Conservation (phyloP, 2,329 filamentous ascomycete genomes). For the Xylaria sp. region DNA sequence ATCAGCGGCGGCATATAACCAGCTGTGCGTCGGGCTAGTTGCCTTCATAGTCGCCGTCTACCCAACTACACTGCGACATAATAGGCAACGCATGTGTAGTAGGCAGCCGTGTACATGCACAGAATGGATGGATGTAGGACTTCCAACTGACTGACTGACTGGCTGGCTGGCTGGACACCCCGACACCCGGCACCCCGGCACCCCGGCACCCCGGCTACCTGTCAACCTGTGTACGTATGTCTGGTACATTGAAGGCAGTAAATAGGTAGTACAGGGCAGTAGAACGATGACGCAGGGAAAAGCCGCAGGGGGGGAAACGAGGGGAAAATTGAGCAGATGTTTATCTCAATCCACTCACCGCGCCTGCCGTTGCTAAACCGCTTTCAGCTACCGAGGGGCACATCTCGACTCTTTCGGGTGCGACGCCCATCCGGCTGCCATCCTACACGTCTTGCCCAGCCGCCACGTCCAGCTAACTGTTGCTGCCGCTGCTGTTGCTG, state of each 20-base stretch:
- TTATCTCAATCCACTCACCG: conserved; percentile 26
- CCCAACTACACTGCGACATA: no score
- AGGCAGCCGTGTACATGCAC: not conserved
- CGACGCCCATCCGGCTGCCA: conserved; percentile 15
- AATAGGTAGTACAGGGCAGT: conserved; percentile 11
- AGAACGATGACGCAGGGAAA: conserved; percentile 10
- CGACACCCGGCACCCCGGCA: no score
- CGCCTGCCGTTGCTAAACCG: conserved; percentile 22
- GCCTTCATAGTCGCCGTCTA: no score
- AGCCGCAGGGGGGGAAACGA: not conserved
- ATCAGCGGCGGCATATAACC: not conserved
- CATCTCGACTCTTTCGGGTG: conserved; percentile 23
- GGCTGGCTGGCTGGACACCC: no score
- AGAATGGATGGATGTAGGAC: no score
- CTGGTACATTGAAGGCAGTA: conserved; percentile 11
- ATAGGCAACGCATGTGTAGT: no score
- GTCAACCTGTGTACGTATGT: no score
- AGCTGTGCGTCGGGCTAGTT: no score
- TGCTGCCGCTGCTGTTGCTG: conserved; percentile 15
- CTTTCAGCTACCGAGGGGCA: conserved; percentile 23
- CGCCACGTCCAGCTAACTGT: no score
- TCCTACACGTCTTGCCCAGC: conserved; percentile 23
- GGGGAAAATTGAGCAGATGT: conserved; percentile 13
- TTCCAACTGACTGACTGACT: no score
- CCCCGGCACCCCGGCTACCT: not conserved